phyloP scores from a whole-genome alignment of 2,329 filamentous ascomycete species.

The Claviceps arundinis region DNA sequence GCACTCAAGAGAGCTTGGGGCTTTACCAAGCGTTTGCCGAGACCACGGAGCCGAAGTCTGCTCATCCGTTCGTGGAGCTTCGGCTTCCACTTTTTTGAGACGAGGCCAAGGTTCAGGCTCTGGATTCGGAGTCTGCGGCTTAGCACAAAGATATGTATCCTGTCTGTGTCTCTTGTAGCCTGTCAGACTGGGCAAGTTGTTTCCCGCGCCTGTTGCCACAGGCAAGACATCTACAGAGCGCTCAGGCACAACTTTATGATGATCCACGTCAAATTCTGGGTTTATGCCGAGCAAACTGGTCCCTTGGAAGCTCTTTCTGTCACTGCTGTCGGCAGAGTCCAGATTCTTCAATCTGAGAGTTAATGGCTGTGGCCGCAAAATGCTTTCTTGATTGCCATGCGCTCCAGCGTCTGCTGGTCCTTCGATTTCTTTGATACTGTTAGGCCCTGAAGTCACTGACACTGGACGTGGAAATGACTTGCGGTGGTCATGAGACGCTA shows the following conservation, averaged over 20 bases:
- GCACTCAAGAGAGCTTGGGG: not conserved
- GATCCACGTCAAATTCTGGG: not conserved
- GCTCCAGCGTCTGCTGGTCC: not conserved
- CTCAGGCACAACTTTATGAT: not conserved
- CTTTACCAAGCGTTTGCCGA: conserved; percentile 3
- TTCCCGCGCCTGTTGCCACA: not conserved
- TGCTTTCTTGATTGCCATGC: not conserved
- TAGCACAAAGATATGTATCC: conserved; percentile 7
- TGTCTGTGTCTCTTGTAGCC: conserved; percentile 6
- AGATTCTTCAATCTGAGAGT: not conserved
- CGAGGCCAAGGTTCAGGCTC: conserved; percentile 8
- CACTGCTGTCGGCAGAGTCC: not conserved
- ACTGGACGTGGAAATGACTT: not conserved
- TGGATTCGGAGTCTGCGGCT: not conserved
- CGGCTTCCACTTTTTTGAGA: conserved; percentile 4
- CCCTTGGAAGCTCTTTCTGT: not conserved
- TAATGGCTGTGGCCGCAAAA: not conserved
- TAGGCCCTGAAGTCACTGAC: not conserved
- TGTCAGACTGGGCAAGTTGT: conserved; percentile 7
- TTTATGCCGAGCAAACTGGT: not conserved
- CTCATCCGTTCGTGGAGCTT: not conserved
- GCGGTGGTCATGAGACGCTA: not conserved
- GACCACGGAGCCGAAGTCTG: conserved; percentile 2
- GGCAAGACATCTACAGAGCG: not conserved
- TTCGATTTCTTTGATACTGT: not conserved